Evolutionary conservation across 495 filamentous ascomycete species (phyloP).

Genomic region (Penicillium arizonense): DNA sequence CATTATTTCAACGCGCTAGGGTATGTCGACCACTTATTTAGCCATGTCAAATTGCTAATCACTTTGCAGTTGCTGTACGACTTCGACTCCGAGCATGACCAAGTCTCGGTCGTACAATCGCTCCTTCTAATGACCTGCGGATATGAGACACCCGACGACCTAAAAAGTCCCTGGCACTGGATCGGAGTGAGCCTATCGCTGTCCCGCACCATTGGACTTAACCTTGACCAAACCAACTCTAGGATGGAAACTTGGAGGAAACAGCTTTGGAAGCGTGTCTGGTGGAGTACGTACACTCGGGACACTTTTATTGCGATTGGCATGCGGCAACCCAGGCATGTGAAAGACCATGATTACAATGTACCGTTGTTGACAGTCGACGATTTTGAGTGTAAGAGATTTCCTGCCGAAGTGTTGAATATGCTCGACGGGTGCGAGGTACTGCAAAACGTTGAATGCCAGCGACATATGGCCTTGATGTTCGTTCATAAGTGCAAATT

Average conservation of each 20-base stretch:
- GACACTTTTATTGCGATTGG: conserved; percentile 87
- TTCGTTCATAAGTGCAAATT: conserved; percentile 89
- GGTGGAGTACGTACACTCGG: conserved; percentile 93
- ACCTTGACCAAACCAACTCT: conserved; percentile 74
- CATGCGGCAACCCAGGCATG: conserved; percentile 83
- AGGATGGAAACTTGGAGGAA: conserved; percentile 68
- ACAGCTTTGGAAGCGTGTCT: conserved; percentile 84
- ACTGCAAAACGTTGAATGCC: conserved; percentile 59
- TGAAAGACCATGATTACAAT: conserved; percentile 86
- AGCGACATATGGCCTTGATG: conserved; percentile 75
- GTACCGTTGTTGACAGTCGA: conserved; percentile 83
- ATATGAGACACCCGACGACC: conserved; percentile 87
- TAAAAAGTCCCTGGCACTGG: conserved; percentile 91
- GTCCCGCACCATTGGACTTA: conserved; percentile 81
- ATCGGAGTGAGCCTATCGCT: conserved; percentile 84
- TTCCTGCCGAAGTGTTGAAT: conserved; percentile 61
- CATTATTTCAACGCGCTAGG: conserved; percentile 76
- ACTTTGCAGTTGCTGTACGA: conserved; percentile 80
- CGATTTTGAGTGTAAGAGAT: conserved; percentile 75
- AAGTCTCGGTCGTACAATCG: conserved; percentile 76
- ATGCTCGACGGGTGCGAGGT: conserved; percentile 66
- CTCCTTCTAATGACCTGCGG: conserved; percentile 85
- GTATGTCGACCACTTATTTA: too few relatives aligned
- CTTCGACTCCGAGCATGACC: conserved; percentile 81
- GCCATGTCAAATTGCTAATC: too few relatives aligned